These are phyloP conservation scores for Penicillium griseofulvum DNA, from an alignment of 2,329 filamentous ascomycete genomes.

Conservation along the genomic window DNA sequence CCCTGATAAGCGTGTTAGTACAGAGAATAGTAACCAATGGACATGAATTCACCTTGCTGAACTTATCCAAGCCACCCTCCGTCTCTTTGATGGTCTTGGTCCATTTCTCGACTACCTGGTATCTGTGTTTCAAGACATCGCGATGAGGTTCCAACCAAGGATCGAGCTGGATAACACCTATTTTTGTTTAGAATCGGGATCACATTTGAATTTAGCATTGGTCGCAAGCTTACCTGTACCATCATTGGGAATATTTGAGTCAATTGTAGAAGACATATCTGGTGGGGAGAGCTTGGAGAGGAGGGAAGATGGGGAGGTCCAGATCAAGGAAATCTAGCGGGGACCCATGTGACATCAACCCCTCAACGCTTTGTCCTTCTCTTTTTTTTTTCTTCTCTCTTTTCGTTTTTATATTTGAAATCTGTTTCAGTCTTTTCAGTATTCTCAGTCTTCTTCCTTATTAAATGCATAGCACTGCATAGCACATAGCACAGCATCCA, in stretches of 20 bases:
- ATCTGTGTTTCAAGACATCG: constrained; percentile 72
- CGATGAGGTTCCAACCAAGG: constrained; percentile 86
- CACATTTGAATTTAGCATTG: neutral
- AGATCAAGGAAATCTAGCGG: constrained; percentile 12
- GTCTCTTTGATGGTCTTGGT: constrained; percentile 76
- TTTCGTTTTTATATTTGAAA: neutral
- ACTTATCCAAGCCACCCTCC: constrained; percentile 89
- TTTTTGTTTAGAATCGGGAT: neutral
- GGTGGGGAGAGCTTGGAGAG: constrained; percentile 4
- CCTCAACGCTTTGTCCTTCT: constrained; percentile 13
- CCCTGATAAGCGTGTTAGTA: constrained; percentile 55
- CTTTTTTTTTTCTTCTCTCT: neutral
- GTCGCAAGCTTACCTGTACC: constrained; percentile 19
- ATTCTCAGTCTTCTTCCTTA: too few relatives aligned
- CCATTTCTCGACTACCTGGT: constrained; percentile 78
- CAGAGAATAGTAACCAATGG: constrained; percentile 1
- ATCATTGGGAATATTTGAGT: constrained; percentile 13
- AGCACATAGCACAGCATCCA: too few relatives aligned
- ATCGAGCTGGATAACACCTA: constrained; percentile 83
- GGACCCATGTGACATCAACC: constrained; percentile 16
- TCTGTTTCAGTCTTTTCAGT: neutral
- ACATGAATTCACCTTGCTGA: constrained; percentile 65
- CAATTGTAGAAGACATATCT: constrained; percentile 4
- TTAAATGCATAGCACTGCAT: neutral
- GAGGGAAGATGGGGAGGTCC: constrained; percentile 1